Evolutionary conservation across 2,329 filamentous ascomycete genomes (phyloP), one percentile per base, ranked within the genome.

Genomic region (Apiospora rasikravindrae): DNA sequence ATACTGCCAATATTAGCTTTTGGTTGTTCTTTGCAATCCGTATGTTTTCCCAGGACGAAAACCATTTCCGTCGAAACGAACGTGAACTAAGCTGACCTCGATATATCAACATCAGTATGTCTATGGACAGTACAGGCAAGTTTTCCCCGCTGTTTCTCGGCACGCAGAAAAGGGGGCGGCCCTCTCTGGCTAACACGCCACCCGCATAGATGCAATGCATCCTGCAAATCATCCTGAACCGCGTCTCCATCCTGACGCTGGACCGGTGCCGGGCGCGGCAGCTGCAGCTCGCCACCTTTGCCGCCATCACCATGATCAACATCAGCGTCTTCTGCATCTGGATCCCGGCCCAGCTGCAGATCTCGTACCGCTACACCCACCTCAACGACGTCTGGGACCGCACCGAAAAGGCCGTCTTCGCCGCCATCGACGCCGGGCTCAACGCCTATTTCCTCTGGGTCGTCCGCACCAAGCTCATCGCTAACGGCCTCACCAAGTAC

Each of bases 171-270:
- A 16, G 44, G 14, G 2, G 16, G 7, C 19, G 6, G 16, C 2
- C 2, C 6, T 19, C 44, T 16, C 6, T 22, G 24, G 29, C 57
- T 33, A 66, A 40, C 22, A 40, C 6, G 29, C 16, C 1, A 22
- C 0, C 82, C 19, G 19, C 10, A n/a, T 7, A 86, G 74, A 82
- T 88, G 13, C 87, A 88, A 67, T 81, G 86, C 7, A 78, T 88
- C 0, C 83, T 88, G 44, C 86, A 88, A 71, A 88, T 88, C 51
- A 88, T 89, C 73, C 84, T 88, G 73, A 89, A 89, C 73, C 84
- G 87, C 13, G 84, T 88, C 2, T 81, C 83, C 0, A 78, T 89
- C 0, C 80, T 89, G 7, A 80, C 86, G 37, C 80, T 83, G 0
- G 78, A 86, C 49, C 81, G 80, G 1, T 78, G 74, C 0, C 82